phyloP scores from a whole-genome alignment of 1,284 basidiomycete species.

The Hymenochaete sp. region DNA sequence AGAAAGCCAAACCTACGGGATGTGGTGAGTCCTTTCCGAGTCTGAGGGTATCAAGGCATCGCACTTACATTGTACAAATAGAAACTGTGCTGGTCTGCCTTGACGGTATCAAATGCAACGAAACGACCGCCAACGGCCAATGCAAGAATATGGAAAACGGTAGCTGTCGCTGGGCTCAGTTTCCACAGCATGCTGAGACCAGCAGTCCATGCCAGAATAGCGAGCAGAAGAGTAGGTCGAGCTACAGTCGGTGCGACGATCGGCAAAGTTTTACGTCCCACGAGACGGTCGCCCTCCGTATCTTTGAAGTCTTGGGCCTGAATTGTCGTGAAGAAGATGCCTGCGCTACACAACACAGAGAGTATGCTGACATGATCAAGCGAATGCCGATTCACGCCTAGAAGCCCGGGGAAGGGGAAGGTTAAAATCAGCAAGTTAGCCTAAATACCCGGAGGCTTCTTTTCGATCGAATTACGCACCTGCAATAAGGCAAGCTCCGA shows the following conservation, averaged over 20 bases:
- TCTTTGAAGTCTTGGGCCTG: constrained; percentile 38
- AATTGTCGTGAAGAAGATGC: constrained; percentile 30
- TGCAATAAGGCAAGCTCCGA: constrained; percentile 32
- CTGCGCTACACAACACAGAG: constrained; percentile 25
- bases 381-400: constrained; percentile 6
- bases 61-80: constrained; percentile 15
- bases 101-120: not conserved
- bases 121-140: constrained; percentile 9
- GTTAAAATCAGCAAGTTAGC: constrained; percentile 3
- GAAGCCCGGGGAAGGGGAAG: not conserved
- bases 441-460: not conserved
- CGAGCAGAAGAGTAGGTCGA: constrained; percentile 19
- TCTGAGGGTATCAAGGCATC: not conserved
- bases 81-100: constrained; percentile 11
- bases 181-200: constrained; percentile 20
- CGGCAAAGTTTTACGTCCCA: constrained; percentile 34
- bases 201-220: constrained; percentile 25
- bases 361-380: constrained; percentile 19
- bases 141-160: constrained; percentile 8
- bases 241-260: constrained; percentile 26
- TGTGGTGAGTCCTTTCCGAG: not conserved
- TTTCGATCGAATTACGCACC: constrained; percentile 23
- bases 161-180: not conserved
- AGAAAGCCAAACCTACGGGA: constrained; percentile 18
- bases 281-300: constrained; percentile 29